Percentiles rank a stretch among this genome's conserved stretches.
phyloP scores from a whole-genome alignment of 768 basidiomycete species.

The Podaxis sp. region DNA sequence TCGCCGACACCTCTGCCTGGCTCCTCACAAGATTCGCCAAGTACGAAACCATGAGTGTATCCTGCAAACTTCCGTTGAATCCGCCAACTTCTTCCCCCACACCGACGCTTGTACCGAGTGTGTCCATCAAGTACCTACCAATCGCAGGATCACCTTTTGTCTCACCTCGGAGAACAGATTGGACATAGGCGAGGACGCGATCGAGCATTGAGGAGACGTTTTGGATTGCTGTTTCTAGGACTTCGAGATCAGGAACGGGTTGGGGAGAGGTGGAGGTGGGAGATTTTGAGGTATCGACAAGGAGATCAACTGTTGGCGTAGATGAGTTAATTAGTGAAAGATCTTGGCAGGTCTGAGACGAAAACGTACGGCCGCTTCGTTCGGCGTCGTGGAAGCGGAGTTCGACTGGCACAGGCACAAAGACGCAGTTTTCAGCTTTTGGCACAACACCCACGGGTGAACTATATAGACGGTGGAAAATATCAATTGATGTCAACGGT shows the following conservation, averaged over 20 bases:
- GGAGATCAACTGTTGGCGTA: constrained; percentile 62
- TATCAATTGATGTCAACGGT: constrained; percentile 11
- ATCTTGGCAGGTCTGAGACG: not conserved
- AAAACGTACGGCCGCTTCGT: constrained; percentile 72
- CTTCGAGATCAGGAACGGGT: constrained; percentile 65
- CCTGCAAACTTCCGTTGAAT: constrained; percentile 78
- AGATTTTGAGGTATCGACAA: constrained; percentile 46
- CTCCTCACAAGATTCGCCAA: constrained; percentile 89
- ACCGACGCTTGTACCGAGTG: constrained; percentile 67
- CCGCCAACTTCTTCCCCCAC: constrained; percentile 55
- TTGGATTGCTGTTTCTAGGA: constrained; percentile 69
- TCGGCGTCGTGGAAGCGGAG: constrained; percentile 81
- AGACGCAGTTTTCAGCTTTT: constrained; percentile 93
- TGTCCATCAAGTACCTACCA: constrained; percentile 89
- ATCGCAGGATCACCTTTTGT: constrained; percentile 77
- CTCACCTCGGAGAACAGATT: constrained; percentile 74
- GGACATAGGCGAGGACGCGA: constrained; percentile 82
- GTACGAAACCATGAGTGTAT: constrained; percentile 93
- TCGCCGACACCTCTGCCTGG: constrained; percentile 88
- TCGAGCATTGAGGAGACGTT: constrained; percentile 76
- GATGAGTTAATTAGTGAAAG: not conserved
- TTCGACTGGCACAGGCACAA: constrained; percentile 87
- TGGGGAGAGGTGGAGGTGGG: constrained; percentile 44
- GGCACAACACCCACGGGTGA: constrained; percentile 86
- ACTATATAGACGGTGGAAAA: constrained; percentile 32